Evolutionary conservation across 176 grass and related monocot genomes (phyloP).

Genomic region (Rhipidocladum racemiflorum): DNA sequence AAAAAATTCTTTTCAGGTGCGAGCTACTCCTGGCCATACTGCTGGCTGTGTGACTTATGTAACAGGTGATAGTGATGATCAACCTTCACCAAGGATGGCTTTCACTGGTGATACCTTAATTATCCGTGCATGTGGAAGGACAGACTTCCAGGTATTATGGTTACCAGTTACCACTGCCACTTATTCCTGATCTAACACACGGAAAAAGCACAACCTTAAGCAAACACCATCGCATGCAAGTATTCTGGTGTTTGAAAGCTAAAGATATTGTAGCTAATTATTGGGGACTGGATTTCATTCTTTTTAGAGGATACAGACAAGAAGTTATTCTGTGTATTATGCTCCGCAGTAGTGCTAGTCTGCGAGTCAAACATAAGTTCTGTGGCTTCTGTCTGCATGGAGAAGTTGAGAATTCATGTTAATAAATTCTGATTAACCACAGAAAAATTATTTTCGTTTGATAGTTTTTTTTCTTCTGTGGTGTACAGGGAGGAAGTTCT

Average conservation of each 20-base stretch:
- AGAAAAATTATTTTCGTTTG: background rate
- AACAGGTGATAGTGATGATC: conserved; percentile 67
- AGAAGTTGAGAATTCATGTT: background rate
- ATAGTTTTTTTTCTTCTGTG: conserved; percentile 1
- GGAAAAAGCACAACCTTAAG: background rate
- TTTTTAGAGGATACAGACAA: background rate
- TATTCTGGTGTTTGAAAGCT: background rate
- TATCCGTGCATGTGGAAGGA: conserved; percentile 91
- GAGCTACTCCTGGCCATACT: conserved; percentile 93
- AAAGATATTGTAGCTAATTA: background rate
- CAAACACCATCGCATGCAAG: background rate
- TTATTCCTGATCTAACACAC: background rate
- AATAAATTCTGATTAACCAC: conserved; percentile 7
- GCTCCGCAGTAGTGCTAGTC: background rate
- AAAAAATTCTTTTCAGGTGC: conserved; percentile 52
- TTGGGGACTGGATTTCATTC: background rate
- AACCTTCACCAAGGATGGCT: conserved; percentile 84
- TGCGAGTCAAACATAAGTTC: background rate
- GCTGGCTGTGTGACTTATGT: conserved; percentile 89
- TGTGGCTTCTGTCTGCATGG: background rate
- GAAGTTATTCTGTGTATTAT: background rate
- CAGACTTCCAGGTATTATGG: conserved; percentile 86
- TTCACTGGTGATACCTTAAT: conserved; percentile 93
- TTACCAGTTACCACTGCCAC: conserved; percentile 5
- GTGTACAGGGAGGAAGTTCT: conserved; percentile 73